Evolutionary conservation across 768 basidiomycete genomes (phyloP), one percentile per base, ranked within the genome.

Genomic region (Lactarius evosmus): DNA sequence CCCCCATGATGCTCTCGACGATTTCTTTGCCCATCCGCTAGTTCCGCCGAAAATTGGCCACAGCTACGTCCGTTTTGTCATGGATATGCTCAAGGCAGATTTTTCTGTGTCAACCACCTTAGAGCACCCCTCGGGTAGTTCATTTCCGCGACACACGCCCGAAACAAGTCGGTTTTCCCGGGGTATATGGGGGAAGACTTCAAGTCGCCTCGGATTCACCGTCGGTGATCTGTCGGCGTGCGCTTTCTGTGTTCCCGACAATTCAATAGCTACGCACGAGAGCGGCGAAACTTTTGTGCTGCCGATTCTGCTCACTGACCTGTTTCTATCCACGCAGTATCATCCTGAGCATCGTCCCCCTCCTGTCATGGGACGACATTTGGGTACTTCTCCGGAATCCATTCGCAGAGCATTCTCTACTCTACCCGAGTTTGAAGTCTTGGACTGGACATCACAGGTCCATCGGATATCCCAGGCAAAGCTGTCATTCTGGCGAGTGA

Each of bases 261-360:
- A 66, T 40, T 29, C 62, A 8, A 29, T 11, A 16, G 29, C 40
- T 25, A 33, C 8, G 12, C 41, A 27, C 16, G 44, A 22, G 41
- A 40, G 38, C 19, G 49, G 30, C 27, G 70, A 70, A 25, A 58
- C 78, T 52, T 63, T 69, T 22, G 82, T 85, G 29, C 79, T 81
- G 16, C 93, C 93, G 14, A 74, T 96, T 50, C 70, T 96, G 19
- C 82, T 94, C 54, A 86, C 85, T 11, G 94, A 95, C 70, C 80
- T 79, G n/a, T 74, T 83, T 66, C 82, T 95, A 19, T 71, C 78
- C 16, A 74, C 74, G 7, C 88, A 90, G 65, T 89, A 89, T 72
- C 67, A 78, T 38, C 57, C 72, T 22, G 62, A 65, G 7, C 83
- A 83, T 69, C 54, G 70, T 46, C 82, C 83, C 60, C 82, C 82